Base-by-base conservation (phyloP, 495 filamentous ascomycete genomes). In the Daldinia childiae region DNA sequence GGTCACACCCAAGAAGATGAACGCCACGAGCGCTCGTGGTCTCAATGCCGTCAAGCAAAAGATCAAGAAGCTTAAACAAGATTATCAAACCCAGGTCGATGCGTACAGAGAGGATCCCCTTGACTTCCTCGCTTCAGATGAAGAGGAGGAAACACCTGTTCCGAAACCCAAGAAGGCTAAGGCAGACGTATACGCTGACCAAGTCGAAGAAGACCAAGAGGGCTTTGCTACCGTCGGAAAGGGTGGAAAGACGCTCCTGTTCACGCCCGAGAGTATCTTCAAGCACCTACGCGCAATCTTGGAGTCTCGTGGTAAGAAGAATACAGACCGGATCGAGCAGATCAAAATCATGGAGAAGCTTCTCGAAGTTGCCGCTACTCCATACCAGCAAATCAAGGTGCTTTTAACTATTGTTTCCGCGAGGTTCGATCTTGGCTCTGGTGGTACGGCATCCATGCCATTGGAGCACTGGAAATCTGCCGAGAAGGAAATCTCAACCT, bases 61-160 rank as follows among this genome's bases (percentile, higher is more conserved):
- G 79, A 93, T 98, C 84, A 93, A 94, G 88, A 97, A 96, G 85
- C 96, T 94, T 84, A 98, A 97, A 88, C 94, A 97, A 83, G 94
- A 97, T 36, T 96, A 97, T 78, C 86, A 91, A 74, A 83, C 85
- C 57, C 92, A 97, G 75, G 90, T 99, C 71, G 93, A 97, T 72
- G 88, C 90, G 59, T 99, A 94, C 83, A 87, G 92, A 62, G 90
- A 90, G 51, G 87, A 94, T 79, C 92, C 92, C 79, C 92, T 93
- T 60, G 89, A 79, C 11, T 99, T 91, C 84, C 93, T 99, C 91
- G 88, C 90, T 74, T 92, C 90, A 50, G 91, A 92, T 60, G 91
- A 95, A 62, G 89, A 90, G 55, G 89, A 87, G 63, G 82, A 82
- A n/a, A 72, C 73, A 0, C 79, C 83, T 6, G 81, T 80, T 26